These are phyloP conservation scores for Hemileccinum rubropunctum DNA, from an alignment of 768 basidiomycete genomes.

Conservation along the genomic window DNA sequence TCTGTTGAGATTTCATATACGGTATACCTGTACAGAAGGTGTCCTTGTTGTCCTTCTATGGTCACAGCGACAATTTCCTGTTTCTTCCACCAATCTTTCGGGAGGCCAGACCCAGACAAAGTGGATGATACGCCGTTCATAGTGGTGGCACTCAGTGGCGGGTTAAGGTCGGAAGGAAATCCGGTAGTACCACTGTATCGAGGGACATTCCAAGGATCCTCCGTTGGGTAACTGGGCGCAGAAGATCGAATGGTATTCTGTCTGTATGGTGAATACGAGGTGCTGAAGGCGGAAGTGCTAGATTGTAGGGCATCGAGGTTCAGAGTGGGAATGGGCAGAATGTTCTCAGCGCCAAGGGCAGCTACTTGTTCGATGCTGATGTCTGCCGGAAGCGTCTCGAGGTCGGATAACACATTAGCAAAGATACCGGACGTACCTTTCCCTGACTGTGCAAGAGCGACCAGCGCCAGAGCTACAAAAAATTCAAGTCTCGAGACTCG, in stretches of 20 bases:
- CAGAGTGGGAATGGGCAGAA: conserved; percentile 70
- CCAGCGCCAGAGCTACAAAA: conserved; percentile 86
- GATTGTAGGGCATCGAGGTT: conserved; percentile 58
- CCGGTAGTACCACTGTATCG: conserved; percentile 32
- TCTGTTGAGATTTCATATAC: conserved; percentile 81
- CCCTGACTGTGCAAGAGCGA: conserved; percentile 79
- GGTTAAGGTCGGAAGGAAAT: conserved; percentile 26
- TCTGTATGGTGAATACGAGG: conserved; percentile 40
- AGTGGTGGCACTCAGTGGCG: conserved; percentile 18
- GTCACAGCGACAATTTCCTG: conserved; percentile 70
- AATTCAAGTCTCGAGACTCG: conserved; percentile 88
- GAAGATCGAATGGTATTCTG: conserved; percentile 45
- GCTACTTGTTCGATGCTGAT: conserved; percentile 82
- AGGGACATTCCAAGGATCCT: conserved; percentile 65
- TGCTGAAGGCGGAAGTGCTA: conserved; percentile 49
- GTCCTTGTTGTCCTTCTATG: conserved; percentile 86
- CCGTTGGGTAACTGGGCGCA: conserved; percentile 53
- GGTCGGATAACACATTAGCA: not conserved
- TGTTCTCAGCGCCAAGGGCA: conserved; percentile 71
- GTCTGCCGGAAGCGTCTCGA: conserved; percentile 41
- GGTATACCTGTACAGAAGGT: conserved; percentile 83
- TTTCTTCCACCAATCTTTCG: conserved; percentile 84
- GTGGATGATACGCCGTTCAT: conserved; percentile 52
- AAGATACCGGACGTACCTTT: conserved; percentile 50
- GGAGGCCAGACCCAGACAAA: conserved; percentile 68